A percentile compares a stretch with the other conserved stretches of the same genome.
Evolutionary conservation across 176 grass and related monocot genomes (phyloP).

Genomic region (Zoysia pacifica): DNA sequence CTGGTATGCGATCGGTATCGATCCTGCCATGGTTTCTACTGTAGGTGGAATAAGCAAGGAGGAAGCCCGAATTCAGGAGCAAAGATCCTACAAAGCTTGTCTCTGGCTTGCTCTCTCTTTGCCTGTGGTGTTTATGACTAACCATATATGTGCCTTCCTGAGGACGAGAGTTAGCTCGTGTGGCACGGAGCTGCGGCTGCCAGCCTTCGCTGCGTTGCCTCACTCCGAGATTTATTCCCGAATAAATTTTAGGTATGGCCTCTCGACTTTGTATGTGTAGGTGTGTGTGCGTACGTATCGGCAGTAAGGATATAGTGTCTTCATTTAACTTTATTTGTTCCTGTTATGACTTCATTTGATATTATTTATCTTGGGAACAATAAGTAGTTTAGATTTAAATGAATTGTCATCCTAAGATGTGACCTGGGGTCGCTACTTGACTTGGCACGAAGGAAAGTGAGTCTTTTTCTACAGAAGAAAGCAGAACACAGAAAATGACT

Average conservation of each 20-base stretch:
- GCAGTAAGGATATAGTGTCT: too few species aligned
- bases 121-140: neutral
- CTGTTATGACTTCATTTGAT: neutral
- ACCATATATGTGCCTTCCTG: neutral
- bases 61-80: neutral
- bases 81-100: neutral
- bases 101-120: neutral
- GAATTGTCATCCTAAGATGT: neutral
- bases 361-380: conserved; percentile 1
- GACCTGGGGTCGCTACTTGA: neutral
- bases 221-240: too few species aligned
- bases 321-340: neutral
- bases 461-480: neutral
- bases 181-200: too few species aligned
- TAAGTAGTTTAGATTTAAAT: neutral
- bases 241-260: too few species aligned
- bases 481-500: conserved; percentile 17
- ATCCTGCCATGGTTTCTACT: conserved; percentile 14
- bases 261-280: too few species aligned
- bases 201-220: too few species aligned
- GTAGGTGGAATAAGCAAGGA: neutral
- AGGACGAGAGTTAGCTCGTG: too few species aligned
- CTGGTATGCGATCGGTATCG: conserved; percentile 40
- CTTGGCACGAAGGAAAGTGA: neutral
- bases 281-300: too few species aligned